Evolutionary conservation across 192 early-diverging fungal genomes (phyloP).

Genomic region (Helicostylum pulchrum): DNA sequence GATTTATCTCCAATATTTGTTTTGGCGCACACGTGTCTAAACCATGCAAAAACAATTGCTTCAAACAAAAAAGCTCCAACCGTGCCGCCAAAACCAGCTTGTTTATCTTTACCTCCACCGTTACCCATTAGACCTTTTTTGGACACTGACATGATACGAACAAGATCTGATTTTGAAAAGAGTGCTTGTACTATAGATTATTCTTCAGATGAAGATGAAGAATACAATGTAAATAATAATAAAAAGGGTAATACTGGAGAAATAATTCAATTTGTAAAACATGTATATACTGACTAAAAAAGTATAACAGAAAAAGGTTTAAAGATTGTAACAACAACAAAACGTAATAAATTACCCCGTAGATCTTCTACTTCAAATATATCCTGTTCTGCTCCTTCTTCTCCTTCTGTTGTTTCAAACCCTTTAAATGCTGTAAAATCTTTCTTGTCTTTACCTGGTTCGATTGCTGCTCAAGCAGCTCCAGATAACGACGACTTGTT

Average conservation of each 20-base stretch:
- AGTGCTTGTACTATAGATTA: background rate
- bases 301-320: background rate
- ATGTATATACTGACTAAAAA: background rate
- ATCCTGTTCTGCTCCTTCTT: background rate
- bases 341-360: background rate
- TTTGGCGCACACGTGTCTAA: conserved; percentile 42
- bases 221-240: conserved; percentile 14
- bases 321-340: background rate
- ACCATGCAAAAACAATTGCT: conserved; percentile 45
- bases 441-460: conserved; percentile 11
- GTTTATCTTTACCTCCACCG: conserved; percentile 26
- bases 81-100: conserved; percentile 1
- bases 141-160: background rate
- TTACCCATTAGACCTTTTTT: conserved; percentile 44
- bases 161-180: conserved; percentile 3
- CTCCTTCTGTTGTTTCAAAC: background rate
- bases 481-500: conserved; percentile 3
- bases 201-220: conserved; percentile 32
- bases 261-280: background rate
- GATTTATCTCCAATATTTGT: conserved; percentile 33
- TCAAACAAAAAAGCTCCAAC: conserved; percentile 33
- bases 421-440: conserved; percentile 12
- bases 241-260: too few species aligned
- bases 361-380: conserved; percentile 20
- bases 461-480: background rate